Base-by-base conservation (phyloP, 2,329 filamentous ascomycete species). In the Coniochaeta sp. region DNA sequence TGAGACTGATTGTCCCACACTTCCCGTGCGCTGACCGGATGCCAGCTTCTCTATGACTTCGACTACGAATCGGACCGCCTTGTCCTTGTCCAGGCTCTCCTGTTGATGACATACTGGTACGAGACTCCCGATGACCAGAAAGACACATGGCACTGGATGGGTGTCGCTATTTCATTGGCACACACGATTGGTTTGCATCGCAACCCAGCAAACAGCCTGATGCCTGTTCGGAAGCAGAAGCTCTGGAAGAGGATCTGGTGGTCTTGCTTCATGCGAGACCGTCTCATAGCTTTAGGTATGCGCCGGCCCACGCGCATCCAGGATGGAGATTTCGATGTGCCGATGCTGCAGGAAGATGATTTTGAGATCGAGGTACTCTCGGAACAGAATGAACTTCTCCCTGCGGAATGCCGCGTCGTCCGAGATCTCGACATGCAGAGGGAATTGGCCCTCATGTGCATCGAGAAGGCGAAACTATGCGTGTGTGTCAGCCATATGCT, bases 101-200 rank as follows among this genome's bases (percentile, higher is more conserved):
- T 97, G 26, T 81, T 97, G 62, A 93, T 97, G 89, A 96, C 93
- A 3, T 96, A 96, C 73, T 98, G 93, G 89, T 97, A 97, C 72
- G 93, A 97, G 74, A 96, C 91, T 14, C 93, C 93, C 0, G 92
- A 97, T 74, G 93, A 97, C 72, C 91, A 96, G 71, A 97, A 97
- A 74, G 93, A 97, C 72, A 97, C 93, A 54, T 97, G 93, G 90
- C 93, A 97, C 71, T 97, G 93, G 93, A 96, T 97, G 90, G 93
- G 93, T 19, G 91, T 97, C 40, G 93, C 93, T 47, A 90, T 96
- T 62, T 96, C 93, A 14, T 79, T 97, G 55, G 93, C 92, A 58
- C 91, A 96, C 73, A 96, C 93, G 14, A 96, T 97, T 64, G 93
- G 93, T 6, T 81, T 97, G 19, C 92, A 98, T 73, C 89, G 93